phyloP scores from a whole-genome alignment of 306 rosid species.

The Vigna radiata region DNA sequence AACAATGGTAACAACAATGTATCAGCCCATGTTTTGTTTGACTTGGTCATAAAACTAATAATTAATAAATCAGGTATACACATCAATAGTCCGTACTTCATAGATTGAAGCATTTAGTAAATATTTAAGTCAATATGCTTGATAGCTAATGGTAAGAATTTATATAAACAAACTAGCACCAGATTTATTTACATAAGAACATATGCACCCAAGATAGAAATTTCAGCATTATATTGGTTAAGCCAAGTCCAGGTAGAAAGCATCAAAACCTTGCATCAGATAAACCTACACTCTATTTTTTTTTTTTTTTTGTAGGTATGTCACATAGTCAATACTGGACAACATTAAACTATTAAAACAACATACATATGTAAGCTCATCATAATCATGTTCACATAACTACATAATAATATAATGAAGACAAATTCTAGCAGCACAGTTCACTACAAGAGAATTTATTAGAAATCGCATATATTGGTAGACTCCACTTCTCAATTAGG shows the following conservation, averaged over 20 bases:
- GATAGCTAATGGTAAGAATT: slow-evolving; percentile 1
- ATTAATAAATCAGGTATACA: neutral
- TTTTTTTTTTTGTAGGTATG: no score
- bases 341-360: slow-evolving; percentile 2
- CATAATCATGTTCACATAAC: neutral
- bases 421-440: no score
- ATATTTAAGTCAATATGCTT: neutral
- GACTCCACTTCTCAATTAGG: no score
- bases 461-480: no score
- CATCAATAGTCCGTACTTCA: neutral
- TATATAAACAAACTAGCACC: slow-evolving; percentile 22
- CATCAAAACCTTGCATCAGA: no score
- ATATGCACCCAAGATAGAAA: slow-evolving; percentile 18
- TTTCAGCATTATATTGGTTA: neutral
- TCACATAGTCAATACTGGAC: neutral
- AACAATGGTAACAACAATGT: slow-evolving; percentile 18
- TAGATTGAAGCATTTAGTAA: slow-evolving; percentile 2
- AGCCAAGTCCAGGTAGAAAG: no score
- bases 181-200: slow-evolving; percentile 21
- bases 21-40: slow-evolving; percentile 14
- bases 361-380: slow-evolving; percentile 12
- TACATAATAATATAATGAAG: neutral
- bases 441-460: no score
- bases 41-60: neutral
- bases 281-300: no score